Evolutionary conservation across 2,329 filamentous ascomycete genomes (phyloP).

Genomic region (Cercospora citrullina): DNA sequence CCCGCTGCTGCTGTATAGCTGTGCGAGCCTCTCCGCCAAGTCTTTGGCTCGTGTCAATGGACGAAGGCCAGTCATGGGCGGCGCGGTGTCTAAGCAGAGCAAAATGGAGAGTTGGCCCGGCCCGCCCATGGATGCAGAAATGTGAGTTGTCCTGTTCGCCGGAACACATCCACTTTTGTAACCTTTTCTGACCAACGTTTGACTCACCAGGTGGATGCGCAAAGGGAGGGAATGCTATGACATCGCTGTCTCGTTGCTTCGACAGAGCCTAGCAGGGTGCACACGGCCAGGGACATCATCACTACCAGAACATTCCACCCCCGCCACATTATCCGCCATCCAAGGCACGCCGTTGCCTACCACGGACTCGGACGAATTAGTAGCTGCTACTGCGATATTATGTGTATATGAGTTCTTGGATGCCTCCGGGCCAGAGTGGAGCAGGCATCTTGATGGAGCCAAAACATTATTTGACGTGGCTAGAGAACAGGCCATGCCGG

Average conservation of each 20-base stretch:
- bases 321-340: conserved; percentile 23
- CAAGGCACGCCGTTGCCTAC: conserved; percentile 35
- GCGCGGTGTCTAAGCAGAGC: conserved; percentile 37
- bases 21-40: conserved; percentile 63
- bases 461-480: conserved; percentile 61
- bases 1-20: conserved; percentile 54
- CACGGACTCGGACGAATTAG: conserved; percentile 58
- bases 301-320: conserved; percentile 31
- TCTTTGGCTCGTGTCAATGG: conserved; percentile 58
- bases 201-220: conserved; percentile 50
- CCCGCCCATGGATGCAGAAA: conserved; percentile 39
- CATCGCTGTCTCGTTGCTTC: conserved; percentile 39
- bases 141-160: conserved; percentile 3
- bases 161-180: background rate
- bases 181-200: background rate
- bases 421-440: conserved; percentile 63
- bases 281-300: conserved; percentile 30
- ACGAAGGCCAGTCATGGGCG: conserved; percentile 52
- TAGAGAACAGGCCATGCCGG: conserved; percentile 52
- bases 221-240: conserved; percentile 63
- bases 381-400: conserved; percentile 65
- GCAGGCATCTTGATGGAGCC: conserved; percentile 64
- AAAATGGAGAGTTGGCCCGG: conserved; percentile 53
- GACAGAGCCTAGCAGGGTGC: conserved; percentile 37
- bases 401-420: conserved; percentile 70